These are phyloP conservation scores for Chytridiales sp. DNA, from an alignment of 371 early-diverging fungal species.

Conservation along the genomic window DNA sequence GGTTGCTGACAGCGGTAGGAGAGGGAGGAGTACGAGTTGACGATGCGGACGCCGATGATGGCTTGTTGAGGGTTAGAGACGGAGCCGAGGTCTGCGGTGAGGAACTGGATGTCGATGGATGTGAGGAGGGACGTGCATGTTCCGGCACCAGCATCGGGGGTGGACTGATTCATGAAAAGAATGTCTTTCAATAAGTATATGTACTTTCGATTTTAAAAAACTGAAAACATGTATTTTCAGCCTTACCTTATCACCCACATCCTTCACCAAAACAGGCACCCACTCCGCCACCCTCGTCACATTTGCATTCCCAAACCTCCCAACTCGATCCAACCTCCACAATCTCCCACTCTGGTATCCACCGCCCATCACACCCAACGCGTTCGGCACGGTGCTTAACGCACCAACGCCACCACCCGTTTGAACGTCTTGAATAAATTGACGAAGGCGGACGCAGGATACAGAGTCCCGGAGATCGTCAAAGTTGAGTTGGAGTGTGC, in stretches of 20 bases:
- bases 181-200: background rate
- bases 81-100: conserved; percentile 31
- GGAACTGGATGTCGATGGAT: conserved; percentile 30
- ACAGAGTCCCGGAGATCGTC: conserved; percentile 8
- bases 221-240: background rate
- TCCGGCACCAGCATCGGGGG: conserved; percentile 18
- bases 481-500: conserved; percentile 29
- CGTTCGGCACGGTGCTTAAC: conserved; percentile 1
- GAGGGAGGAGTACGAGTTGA: conserved; percentile 21
- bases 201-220: background rate
- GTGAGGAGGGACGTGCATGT: conserved; percentile 39
- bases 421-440: conserved; percentile 16
- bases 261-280: conserved; percentile 21
- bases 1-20: conserved; percentile 24
- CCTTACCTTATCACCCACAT: conserved; percentile 20
- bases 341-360: background rate
- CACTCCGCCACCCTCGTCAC: conserved; percentile 27
- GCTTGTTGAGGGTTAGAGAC: conserved; percentile 29
- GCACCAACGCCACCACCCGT: conserved; percentile 17
- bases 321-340: conserved; percentile 24
- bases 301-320: conserved; percentile 40
- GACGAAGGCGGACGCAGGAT: conserved; percentile 22
- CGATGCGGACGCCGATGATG: conserved; percentile 31
- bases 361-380: too few relatives aligned
- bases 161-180: background rate